These are phyloP conservation scores for Clitopilus hobsonii DNA, from an alignment of 768 basidiomycete species.

Conservation along the genomic window DNA sequence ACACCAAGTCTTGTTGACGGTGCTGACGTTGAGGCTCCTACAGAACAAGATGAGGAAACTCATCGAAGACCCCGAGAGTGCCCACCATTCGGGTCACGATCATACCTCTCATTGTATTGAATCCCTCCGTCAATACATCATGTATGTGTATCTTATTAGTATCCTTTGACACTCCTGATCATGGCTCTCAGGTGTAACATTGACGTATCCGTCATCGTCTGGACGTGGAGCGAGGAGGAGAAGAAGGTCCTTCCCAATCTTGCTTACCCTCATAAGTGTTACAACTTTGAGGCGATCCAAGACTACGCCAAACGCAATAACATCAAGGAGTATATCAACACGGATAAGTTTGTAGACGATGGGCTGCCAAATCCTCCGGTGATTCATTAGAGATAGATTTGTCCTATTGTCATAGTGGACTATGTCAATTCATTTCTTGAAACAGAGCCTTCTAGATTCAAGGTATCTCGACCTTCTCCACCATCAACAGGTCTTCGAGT, in stretches of 20 bases:
- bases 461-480: too few relatives aligned
- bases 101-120: slow-evolving; percentile 17
- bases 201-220: slow-evolving; percentile 13
- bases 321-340: not conserved
- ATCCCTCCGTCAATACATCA: slow-evolving; percentile 15
- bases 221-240: slow-evolving; percentile 11
- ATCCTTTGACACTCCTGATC: not conserved
- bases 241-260: not conserved
- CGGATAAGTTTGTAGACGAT: not conserved
- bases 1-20: not conserved
- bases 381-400: too few relatives aligned
- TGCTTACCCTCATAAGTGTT: not conserved
- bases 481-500: too few relatives aligned
- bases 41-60: slow-evolving; percentile 16
- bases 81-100: slow-evolving; percentile 8
- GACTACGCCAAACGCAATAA: not conserved
- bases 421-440: too few relatives aligned
- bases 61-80: slow-evolving; percentile 6
- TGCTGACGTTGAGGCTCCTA: not conserved
- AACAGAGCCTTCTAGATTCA: too few relatives aligned
- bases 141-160: slow-evolving; percentile 5
- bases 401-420: too few relatives aligned
- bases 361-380: not conserved
- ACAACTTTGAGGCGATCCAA: not conserved
- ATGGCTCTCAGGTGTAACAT: not conserved